Evolutionary conservation across 306 rosid genomes (phyloP), one percentile per base, ranked within the genome.

Genomic region (Dryas alaskensis): DNA sequence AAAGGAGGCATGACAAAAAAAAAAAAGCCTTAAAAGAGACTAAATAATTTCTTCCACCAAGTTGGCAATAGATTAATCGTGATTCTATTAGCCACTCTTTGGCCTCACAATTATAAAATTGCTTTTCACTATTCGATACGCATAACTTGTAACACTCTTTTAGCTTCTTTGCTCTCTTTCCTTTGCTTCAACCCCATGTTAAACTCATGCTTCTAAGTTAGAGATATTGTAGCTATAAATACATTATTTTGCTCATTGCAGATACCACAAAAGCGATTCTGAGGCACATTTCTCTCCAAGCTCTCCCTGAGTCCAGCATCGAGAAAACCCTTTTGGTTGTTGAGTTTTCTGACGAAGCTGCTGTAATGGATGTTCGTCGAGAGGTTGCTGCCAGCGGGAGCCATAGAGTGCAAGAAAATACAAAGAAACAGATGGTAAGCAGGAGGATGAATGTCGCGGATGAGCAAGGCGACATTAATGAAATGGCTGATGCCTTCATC

Each of bases 401-500:
- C 69, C 67, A 37, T 5, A 48, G 66, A 72, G 67, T 25, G 65
- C 54, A 57, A 51, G 80, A 44, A 8, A 66, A 50, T 10, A 43
- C 13, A 40, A 85, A 60, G 77, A 81, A 70, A 49, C 75, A 80
- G 19, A 27, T 19, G 2, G 16, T 53, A 8, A 73, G 45, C 74
- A 79, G 60, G 14, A 31, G 65, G 55, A 43, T 10, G 22, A 60
- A 16, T 37, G 52, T 11, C 37, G 70, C 60, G 13, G 82, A 81
- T 49, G 84, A 67, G 25, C 60, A 65, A 51, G 82, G 77, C 27
- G 89, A 86, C 65, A 76, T 85, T 25, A 80, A 88, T 78, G 60
- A 76, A 16, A 75, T 68, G 74, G 96, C 93, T 0, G 90, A 86
- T 58, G 80, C 89, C 47, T 91, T 91, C 73, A 88, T 91, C 64